Percentiles rank a stretch among this genome's conserved stretches.
These are phyloP conservation scores for Thelonectria olida DNA, from an alignment of 2,329 filamentous ascomycete species.

Conservation along the genomic window DNA sequence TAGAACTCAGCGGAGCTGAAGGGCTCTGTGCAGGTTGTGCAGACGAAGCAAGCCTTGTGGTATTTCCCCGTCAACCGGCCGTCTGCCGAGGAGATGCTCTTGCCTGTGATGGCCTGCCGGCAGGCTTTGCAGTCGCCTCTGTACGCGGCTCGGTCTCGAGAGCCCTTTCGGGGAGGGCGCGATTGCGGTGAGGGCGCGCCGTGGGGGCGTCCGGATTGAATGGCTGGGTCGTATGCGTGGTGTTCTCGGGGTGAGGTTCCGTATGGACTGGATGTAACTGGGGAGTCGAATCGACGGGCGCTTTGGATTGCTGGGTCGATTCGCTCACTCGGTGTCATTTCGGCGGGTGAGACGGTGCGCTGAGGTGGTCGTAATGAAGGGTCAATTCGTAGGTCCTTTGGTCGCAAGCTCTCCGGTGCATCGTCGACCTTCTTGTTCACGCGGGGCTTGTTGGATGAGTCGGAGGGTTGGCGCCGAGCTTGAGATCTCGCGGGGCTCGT, in stretches of 20 bases:
- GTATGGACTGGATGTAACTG: constrained; percentile 24
- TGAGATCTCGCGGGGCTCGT: constrained; percentile 53
- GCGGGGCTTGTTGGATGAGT: constrained; percentile 57
- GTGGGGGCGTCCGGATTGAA: constrained; percentile 19
- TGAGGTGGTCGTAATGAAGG: constrained; percentile 40
- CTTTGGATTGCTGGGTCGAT: constrained; percentile 36
- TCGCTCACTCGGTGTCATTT: constrained; percentile 35
- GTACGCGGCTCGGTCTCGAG: constrained; percentile 55
- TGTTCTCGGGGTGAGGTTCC: constrained; percentile 32
- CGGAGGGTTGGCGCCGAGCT: constrained; percentile 50
- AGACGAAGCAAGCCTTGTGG: constrained; percentile 95
- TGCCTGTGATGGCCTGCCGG: constrained; percentile 79
- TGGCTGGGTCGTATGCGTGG: constrained; percentile 15
- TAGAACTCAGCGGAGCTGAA: constrained; percentile 94
- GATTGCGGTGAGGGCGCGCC: constrained; percentile 22
- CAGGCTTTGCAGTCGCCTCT: constrained; percentile 89
- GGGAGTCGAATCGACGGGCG: constrained; percentile 26
- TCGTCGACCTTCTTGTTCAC: constrained; percentile 66
- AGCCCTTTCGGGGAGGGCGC: constrained; percentile 44
- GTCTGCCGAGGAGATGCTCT: constrained; percentile 93
- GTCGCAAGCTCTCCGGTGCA: constrained; percentile 52
- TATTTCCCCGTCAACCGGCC: constrained; percentile 92
- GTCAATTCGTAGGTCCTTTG: constrained; percentile 46
- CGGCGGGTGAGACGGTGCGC: constrained; percentile 40
- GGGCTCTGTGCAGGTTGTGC: constrained; percentile 80